These are phyloP conservation scores for Saitozyma podzolica DNA, from an alignment of 768 basidiomycete species.

Conservation along the genomic window DNA sequence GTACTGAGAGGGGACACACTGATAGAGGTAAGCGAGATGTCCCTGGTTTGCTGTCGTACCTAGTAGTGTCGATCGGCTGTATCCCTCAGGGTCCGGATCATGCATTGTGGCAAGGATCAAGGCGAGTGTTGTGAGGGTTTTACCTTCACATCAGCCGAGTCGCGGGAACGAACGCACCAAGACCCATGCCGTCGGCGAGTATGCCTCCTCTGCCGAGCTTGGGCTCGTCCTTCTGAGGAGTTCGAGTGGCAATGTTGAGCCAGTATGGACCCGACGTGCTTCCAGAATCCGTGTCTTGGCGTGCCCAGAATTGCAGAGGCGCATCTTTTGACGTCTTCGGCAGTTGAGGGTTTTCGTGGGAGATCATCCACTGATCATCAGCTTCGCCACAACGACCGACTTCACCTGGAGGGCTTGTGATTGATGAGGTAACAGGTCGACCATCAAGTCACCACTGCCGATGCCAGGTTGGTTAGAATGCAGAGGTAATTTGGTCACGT, in stretches of 20 bases:
- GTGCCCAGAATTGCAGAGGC: constrained; percentile 84
- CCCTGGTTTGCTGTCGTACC: constrained; percentile 56
- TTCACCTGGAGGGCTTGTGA: constrained; percentile 41
- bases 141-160: constrained; percentile 59
- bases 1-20: constrained; percentile 44
- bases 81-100: constrained; percentile 59
- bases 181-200: constrained; percentile 86
- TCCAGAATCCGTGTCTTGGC: constrained; percentile 49
- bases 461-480: constrained; percentile 73
- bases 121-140: constrained; percentile 85
- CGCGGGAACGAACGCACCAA: constrained; percentile 52
- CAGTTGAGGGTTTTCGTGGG: constrained; percentile 72
- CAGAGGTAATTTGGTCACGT: constrained; percentile 69
- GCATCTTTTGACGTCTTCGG: constrained; percentile 67
- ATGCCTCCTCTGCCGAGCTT: constrained; percentile 78
- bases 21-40: constrained; percentile 1
- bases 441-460: constrained; percentile 65
- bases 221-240: constrained; percentile 65
- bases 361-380: constrained; percentile 68
- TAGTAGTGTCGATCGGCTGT: constrained; percentile 72
- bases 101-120: constrained; percentile 74
- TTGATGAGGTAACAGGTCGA: constrained; percentile 81
- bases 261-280: constrained; percentile 57
- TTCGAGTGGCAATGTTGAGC: constrained; percentile 80
- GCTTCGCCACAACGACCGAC: background rate